Base-by-base conservation (phyloP, 139 green algal species). In the Chlorella sorokiniana region DNA sequence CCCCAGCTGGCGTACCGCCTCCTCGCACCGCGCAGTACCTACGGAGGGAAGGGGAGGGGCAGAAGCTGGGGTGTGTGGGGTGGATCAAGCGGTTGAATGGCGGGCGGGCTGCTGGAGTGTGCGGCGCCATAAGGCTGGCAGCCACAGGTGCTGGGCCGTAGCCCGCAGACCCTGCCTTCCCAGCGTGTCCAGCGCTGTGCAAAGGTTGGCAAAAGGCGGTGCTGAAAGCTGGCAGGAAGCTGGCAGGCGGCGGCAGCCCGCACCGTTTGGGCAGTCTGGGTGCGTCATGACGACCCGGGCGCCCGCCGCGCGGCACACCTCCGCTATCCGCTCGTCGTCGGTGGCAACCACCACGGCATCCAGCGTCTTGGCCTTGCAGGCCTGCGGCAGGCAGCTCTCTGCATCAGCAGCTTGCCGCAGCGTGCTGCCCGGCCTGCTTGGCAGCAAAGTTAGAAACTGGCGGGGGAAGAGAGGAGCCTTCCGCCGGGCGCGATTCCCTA, bases 281-380 rank as follows among this genome's bases (percentile, higher is more conserved):
- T 63, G 72, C 8, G 92, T 96, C 89, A 95, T 94, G 7, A 95
- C 78, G 35, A 95, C 92, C 25, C 87, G 61, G 4, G 87, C 92
- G 8, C 91, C 92, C 27, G 86, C 87, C 18, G 79, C 59, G 6
- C 81, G 74, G 38, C 88, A 88, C 31, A 81, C 90, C 2, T 81
- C 62, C 1, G 90, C 88, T 11, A 95, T 94, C 0, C 91, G 79
- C 51, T 94, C 88, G 31, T 95, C 90, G 76, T 95, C 92, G 8
- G 92, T 95, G 40, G 92, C 91, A 25, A 95, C 89, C 10, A 95
- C 81, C 40, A 95, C 76, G 22, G 44, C 65, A 52, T 95, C 79
- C 51, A 95, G 76, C 31, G 59, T 82, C 8, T 42, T 86, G 4
- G 90, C 86, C 44, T 88, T 80, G 78, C 84, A 88, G 23, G 90